Base-by-base conservation (phyloP, 768 basidiomycete species). In the Tricholomella constricta region DNA sequence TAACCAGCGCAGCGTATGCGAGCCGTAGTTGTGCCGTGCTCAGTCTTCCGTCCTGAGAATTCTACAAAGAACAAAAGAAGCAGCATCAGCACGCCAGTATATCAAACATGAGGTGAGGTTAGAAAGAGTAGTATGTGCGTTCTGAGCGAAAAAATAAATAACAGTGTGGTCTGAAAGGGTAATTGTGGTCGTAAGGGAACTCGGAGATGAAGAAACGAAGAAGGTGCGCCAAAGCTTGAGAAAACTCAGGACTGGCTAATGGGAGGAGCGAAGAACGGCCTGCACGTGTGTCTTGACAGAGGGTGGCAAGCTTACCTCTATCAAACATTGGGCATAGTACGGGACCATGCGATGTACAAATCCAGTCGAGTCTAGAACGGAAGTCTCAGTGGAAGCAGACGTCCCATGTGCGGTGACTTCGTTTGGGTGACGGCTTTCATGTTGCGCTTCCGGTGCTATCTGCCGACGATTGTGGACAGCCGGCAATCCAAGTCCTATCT, bases 1-100 rank as follows among this genome's bases (percentile, higher is more conserved):
- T 73, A 22, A 90, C 83, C 11, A 93, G 75, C 6, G 86, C 80
- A n/a, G 86, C 74, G 62, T 81, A 92, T 6, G 93, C 91, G 35
- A 91, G 76, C 25, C 86, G 71, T 7, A 94, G 76, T 62, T 94
- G 93, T 0, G 75, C 51, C 0, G 79, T 80, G 52, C 75, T 86
- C 12, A 94, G 73, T 55, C 73, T 77, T 22, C 78, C 82, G 35
- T 87, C 80, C 1, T 65, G 64, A 1, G 89, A 85, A 65, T 88
- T 90, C 86, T 91, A 59, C 38, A 31, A 17, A 51, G 35, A 34
- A 48, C 44, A 45, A 49, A 37, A 31, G 20, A 44, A 48, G 41
- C 34, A 47, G 51, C 19, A 46, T 60, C 11, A 58, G 45, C 17
- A 52, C 48, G 37, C 35, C 48, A 46, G 54, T 27, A 54, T 51